Evolutionary conservation across 768 basidiomycete species (phyloP).

Genomic region (Podaxis sp.): DNA sequence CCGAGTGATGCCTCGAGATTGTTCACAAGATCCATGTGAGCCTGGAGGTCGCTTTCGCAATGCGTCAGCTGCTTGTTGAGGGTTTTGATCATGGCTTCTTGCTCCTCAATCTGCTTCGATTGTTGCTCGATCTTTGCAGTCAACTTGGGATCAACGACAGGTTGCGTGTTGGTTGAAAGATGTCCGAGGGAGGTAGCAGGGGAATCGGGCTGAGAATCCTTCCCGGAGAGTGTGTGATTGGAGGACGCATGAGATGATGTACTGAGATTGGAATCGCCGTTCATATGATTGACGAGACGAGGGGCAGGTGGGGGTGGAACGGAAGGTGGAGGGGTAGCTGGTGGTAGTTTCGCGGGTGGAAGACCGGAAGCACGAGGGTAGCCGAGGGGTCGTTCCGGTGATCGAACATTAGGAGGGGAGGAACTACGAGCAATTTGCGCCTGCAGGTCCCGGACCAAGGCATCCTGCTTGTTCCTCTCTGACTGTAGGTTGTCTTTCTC

Average conservation of each 20-base stretch:
- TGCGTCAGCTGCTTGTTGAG: constrained; percentile 93
- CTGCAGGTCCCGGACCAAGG: constrained; percentile 74
- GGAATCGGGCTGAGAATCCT: constrained; percentile 71
- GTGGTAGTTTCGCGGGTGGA: constrained; percentile 75
- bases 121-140: constrained; percentile 66
- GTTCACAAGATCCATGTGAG: constrained; percentile 86
- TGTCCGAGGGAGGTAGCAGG: constrained; percentile 59
- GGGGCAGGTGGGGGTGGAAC: constrained; percentile 85
- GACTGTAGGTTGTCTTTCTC: constrained; percentile 76
- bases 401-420: constrained; percentile 53
- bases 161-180: constrained; percentile 39
- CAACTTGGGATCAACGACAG: constrained; percentile 54
- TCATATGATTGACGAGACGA: constrained; percentile 35
- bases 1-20: constrained; percentile 84
- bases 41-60: constrained; percentile 87
- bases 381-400: constrained; percentile 50
- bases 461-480: constrained; percentile 70
- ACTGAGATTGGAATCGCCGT: constrained; percentile 52
- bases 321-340: constrained; percentile 84
- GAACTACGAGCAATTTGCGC: constrained; percentile 64
- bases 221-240: constrained; percentile 37
- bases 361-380: constrained; percentile 61
- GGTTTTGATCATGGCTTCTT: constrained; percentile 89
- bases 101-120: constrained; percentile 74
- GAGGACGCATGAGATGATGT: constrained; percentile 62